Base-by-base conservation (phyloP, 805 yeast genomes). In the Wickerhamiella allomyrinae region DNA sequence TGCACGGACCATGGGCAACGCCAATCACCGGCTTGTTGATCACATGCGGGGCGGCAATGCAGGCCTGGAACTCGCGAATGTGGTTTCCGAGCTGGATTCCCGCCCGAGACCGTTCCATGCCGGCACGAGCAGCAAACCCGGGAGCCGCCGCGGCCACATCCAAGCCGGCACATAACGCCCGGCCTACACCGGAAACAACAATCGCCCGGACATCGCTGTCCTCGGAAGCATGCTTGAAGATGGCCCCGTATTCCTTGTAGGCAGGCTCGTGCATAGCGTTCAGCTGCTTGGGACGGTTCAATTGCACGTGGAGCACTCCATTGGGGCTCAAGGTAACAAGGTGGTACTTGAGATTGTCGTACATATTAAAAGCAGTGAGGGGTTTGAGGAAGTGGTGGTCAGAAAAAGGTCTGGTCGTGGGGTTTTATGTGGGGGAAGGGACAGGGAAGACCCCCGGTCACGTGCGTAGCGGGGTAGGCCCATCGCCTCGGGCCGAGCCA, bases 161-260 rank as follows among this genome's bases (percentile, higher is more conserved):
- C 47, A 81, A 65, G 0, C 93, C 93, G 3, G 83, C 66, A 21
- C 76, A 65, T 52, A 82, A 77, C 11, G 63, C 65, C 2, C 77
- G 66, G 7, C 79, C 79, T 2, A 55, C 62, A 0, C 78, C 76
- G 1, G 76, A 69, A 1, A 81, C 62, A 7, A 82, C 67, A 23
- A 79, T 71, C 7, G 68, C 73, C 20, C 72, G 69, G 20, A 76
- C 69, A 1, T 59, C 60, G 2, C 67, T 58, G 37, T 66, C 69
- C 3, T 48, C 40, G 37, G 71, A 74, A 20, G 81, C 61, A 34
- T 50, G 47, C 15, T 57, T 51, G 44, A 81, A 65, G 7, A 78
- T 59, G 4, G 58, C 61, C 38, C 68, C 62, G 54, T 71, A 79
- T 45, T 77, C 76, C 19, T 62, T 57, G 78, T 82, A 80, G 14